Evolutionary conservation across 2,329 filamentous ascomycete genomes (phyloP).

Genomic region (Penicillium sumatraense): DNA sequence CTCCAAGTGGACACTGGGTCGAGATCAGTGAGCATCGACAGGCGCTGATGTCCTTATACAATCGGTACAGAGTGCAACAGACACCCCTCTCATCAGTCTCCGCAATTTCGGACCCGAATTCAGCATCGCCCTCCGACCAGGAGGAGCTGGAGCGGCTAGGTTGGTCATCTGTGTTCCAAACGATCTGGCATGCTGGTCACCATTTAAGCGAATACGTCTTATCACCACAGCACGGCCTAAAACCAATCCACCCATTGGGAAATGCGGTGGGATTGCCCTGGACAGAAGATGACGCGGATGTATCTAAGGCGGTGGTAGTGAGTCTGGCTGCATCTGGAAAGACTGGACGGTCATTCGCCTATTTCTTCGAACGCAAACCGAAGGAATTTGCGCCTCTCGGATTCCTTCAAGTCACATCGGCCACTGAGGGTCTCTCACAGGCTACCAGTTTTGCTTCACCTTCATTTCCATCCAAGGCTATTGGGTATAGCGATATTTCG

Average conservation of each 20-base stretch:
- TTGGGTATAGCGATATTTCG: conserved; percentile 12
- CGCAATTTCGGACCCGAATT: neutral
- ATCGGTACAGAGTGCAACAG: conserved; percentile 42
- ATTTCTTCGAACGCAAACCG: conserved; percentile 26
- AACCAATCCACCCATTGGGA: conserved; percentile 18
- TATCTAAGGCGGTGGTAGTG: conserved; percentile 39
- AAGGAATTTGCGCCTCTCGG: conserved; percentile 22
- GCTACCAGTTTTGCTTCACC: conserved; percentile 6
- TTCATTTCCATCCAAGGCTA: conserved; percentile 7
- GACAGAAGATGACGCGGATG: conserved; percentile 36
- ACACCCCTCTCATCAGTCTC: neutral
- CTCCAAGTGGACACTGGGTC: conserved; percentile 37
- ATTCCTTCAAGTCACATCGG: conserved; percentile 33
- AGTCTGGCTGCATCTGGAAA: conserved; percentile 37
- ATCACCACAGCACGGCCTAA: conserved; percentile 22
- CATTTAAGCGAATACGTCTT: conserved; percentile 41
- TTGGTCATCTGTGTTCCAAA: conserved; percentile 28
- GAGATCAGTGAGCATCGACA: conserved; percentile 45
- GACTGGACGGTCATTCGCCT: conserved; percentile 33
- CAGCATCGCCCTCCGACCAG: conserved; percentile 5
- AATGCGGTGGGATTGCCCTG: conserved; percentile 25
- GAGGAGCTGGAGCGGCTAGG: conserved; percentile 24
- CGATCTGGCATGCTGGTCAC: conserved; percentile 33
- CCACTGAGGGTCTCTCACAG: conserved; percentile 13
- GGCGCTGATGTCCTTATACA: conserved; percentile 51